Evolutionary conservation across 2,329 filamentous ascomycete genomes (phyloP).

Genomic region (Blastomyces gilchristii): DNA sequence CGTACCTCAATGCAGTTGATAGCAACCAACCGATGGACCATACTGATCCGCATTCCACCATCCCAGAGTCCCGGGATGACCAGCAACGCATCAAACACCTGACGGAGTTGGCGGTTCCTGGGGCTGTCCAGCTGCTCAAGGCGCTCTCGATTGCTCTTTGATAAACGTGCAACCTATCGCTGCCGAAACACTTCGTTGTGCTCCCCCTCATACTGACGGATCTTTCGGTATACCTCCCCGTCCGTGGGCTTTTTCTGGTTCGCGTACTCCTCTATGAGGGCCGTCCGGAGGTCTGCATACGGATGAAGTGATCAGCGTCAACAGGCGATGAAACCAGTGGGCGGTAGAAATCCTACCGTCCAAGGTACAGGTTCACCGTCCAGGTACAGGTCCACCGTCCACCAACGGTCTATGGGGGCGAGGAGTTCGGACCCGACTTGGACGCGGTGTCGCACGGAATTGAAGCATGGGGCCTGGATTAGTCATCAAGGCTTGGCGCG

Average conservation of each 20-base stretch:
- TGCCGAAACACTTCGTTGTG: no score
- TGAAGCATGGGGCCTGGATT: no score
- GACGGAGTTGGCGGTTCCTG: no score
- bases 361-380: constrained; percentile 16
- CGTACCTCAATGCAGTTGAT: constrained; percentile 24
- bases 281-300: constrained; percentile 18
- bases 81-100: no score
- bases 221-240: constrained; percentile 24
- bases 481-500: no score
- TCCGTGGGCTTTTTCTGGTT: constrained; percentile 21
- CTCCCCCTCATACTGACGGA: constrained; percentile 19
- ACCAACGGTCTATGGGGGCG: constrained; percentile 19
- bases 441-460: constrained; percentile 11
- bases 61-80: no score
- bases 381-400: constrained; percentile 25
- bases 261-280: constrained; percentile 22
- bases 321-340: not conserved
- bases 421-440: constrained; percentile 18
- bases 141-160: no score
- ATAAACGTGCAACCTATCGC: no score
- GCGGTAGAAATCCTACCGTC: not conserved
- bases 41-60: constrained; percentile 24
- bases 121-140: no score
- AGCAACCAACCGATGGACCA: constrained; percentile 21
- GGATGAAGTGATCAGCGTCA: no score